These are phyloP conservation scores for Saccharomycopsis sp. DNA, from an alignment of 805 yeast genomes.

Conservation along the genomic window DNA sequence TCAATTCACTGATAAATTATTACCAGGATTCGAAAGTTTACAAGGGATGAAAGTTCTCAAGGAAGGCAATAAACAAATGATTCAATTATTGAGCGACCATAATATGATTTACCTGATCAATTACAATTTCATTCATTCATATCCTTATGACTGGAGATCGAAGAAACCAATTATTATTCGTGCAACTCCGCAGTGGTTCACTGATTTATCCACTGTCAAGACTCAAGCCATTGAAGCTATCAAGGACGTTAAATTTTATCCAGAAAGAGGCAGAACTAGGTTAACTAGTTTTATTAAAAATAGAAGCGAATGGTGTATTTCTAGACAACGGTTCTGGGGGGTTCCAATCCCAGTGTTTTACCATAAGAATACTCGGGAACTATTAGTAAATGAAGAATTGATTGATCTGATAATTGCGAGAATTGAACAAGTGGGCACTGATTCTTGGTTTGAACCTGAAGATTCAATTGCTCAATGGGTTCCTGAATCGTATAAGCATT, in stretches of 20 bases:
- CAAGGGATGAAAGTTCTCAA: slow-evolving; percentile 56
- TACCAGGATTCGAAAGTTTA: slow-evolving; percentile 39
- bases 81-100: slow-evolving; percentile 35
- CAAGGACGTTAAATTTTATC: slow-evolving; percentile 58
- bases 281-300: slow-evolving; percentile 63
- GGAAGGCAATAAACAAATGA: slow-evolving; percentile 44
- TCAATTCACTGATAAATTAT: slow-evolving; percentile 47
- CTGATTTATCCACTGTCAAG: slow-evolving; percentile 73
- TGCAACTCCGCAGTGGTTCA: slow-evolving; percentile 96
- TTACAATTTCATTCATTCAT: slow-evolving; percentile 62
- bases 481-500: slow-evolving; percentile 42
- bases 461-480: slow-evolving; percentile 56
- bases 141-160: slow-evolving; percentile 97
- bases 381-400: slow-evolving; percentile 50
- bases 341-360: slow-evolving; percentile 92
- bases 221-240: slow-evolving; percentile 53
- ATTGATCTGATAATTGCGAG: slow-evolving; percentile 51
- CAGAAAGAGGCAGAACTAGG: slow-evolving; percentile 65
- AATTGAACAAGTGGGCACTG: slow-evolving; percentile 56
- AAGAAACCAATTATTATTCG: slow-evolving; percentile 92
- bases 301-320: slow-evolving; percentile 95
- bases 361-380: slow-evolving; percentile 51
- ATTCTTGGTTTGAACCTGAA: slow-evolving; percentile 69
- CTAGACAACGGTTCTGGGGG: slow-evolving; percentile 96
- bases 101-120: slow-evolving; percentile 44